These are phyloP conservation scores for Sordariomycetes sp. DNA, from an alignment of 2,329 filamentous ascomycete species.

Conservation along the genomic window DNA sequence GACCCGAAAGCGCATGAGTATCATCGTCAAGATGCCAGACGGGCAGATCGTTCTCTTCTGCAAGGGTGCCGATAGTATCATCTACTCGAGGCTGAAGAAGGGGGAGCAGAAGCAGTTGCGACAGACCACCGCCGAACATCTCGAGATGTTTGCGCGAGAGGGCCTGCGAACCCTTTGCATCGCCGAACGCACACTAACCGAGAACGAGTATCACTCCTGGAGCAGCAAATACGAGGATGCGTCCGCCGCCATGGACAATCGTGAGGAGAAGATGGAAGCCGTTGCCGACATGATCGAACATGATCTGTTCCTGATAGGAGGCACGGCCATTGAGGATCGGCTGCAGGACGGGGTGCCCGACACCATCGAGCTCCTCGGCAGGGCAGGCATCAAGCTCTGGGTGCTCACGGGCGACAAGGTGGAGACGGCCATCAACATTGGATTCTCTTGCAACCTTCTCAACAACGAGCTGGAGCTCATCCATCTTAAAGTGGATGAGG, in stretches of 20 bases:
- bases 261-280: constrained; percentile 86
- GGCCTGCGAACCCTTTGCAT: constrained; percentile 92
- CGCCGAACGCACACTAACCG: constrained; percentile 67
- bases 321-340: constrained; percentile 94
- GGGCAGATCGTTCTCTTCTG: constrained; percentile 84
- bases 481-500: constrained; percentile 74
- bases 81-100: constrained; percentile 79
- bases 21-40: constrained; percentile 90
- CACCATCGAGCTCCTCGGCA: constrained; percentile 80
- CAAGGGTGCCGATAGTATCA: constrained; percentile 95
- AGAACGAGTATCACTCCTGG: constrained; percentile 79
- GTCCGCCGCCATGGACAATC: constrained; percentile 69
- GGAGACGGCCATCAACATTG: constrained; percentile 98
- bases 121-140: constrained; percentile 75
- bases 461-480: constrained; percentile 98
- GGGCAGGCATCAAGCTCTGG: constrained; percentile 97
- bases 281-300: constrained; percentile 87
- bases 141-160: constrained; percentile 95
- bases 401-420: constrained; percentile 97
- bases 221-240: constrained; percentile 80
- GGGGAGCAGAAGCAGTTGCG: constrained; percentile 82
- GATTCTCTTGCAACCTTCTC: constrained; percentile 94
- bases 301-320: constrained; percentile 76
- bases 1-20: constrained; percentile 87
- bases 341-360: constrained; percentile 95